These are phyloP conservation scores for Hypoxylon sp. DNA, from an alignment of 2,329 filamentous ascomycete genomes.

Conservation along the genomic window DNA sequence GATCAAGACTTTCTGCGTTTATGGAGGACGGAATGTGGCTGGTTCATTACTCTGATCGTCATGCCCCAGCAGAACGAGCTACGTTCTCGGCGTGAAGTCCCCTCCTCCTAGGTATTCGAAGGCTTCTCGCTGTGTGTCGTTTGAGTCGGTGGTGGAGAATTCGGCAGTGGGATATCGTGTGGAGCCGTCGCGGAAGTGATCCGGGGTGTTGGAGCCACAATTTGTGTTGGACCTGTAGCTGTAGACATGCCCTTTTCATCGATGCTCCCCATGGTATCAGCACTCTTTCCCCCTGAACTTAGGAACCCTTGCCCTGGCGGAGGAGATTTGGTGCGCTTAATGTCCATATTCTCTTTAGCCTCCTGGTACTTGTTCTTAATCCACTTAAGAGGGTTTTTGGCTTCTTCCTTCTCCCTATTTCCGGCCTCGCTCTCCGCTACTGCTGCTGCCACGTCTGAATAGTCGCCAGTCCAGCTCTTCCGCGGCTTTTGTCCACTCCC, in stretches of 20 bases:
- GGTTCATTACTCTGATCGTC: constrained; percentile 34
- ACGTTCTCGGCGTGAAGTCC: constrained; percentile 29
- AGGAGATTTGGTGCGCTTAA: constrained; percentile 70
- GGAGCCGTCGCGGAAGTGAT: constrained; percentile 38
- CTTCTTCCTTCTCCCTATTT: constrained; percentile 63
- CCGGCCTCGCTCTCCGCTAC: constrained; percentile 58
- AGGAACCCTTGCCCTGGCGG: constrained; percentile 57
- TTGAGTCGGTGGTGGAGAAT: constrained; percentile 50
- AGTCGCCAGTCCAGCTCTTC: constrained; percentile 67
- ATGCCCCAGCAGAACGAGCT: constrained; percentile 25
- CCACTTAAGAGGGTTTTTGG: constrained; percentile 69
- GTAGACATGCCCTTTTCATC: constrained; percentile 52
- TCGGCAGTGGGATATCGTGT: constrained; percentile 51
- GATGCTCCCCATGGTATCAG: constrained; percentile 63
- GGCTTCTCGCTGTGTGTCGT: constrained; percentile 48
- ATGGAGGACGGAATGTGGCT: constrained; percentile 15
- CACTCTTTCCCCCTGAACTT: constrained; percentile 62
- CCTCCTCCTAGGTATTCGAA: constrained; percentile 46
- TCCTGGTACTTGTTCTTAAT: constrained; percentile 73
- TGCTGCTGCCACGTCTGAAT: constrained; percentile 61
- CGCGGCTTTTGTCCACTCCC: constrained; percentile 69
- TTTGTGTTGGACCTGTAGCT: constrained; percentile 21
- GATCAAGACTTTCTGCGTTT: constrained; percentile 21
- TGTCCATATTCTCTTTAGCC: constrained; percentile 69
- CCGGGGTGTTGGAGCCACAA: constrained; percentile 9